Conservation (phyloP, 805 yeast species). For the Wickerhamiella spandovensis region DNA sequence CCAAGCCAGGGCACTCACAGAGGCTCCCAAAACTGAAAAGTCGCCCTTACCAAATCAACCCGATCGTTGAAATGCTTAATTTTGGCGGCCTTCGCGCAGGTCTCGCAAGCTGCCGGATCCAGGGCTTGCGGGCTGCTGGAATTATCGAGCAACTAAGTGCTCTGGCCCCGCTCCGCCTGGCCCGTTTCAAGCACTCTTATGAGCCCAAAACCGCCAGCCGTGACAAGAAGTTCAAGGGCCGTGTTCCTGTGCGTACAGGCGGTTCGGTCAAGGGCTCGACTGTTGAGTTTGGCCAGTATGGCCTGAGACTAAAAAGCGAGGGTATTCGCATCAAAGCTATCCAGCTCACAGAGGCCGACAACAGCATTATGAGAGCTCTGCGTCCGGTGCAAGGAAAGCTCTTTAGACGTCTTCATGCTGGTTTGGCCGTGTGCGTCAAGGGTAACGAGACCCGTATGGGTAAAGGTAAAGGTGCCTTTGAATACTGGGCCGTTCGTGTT, state of each 20-base stretch:
- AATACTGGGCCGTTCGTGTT: constrained; percentile 92
- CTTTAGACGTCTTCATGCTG: constrained; percentile 70
- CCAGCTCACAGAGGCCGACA: constrained; percentile 84
- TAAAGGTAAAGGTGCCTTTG: constrained; percentile 96
- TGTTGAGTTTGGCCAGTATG: constrained; percentile 68
- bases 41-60: background rate
- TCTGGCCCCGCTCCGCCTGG: background rate
- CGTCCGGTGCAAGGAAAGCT: constrained; percentile 60
- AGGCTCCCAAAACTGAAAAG: background rate
- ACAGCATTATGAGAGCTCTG: constrained; percentile 67
- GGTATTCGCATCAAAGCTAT: constrained; percentile 77
- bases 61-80: background rate
- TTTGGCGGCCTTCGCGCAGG: background rate
- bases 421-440: constrained; percentile 83
- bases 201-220: constrained; percentile 54
- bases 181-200: constrained; percentile 19
- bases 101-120: background rate
- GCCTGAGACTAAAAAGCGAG: constrained; percentile 75
- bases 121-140: background rate
- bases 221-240: constrained; percentile 79
- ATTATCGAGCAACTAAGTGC: background rate
- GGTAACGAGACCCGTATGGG: constrained; percentile 99
- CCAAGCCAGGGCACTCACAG: too few species aligned
- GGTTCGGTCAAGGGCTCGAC: constrained; percentile 85
- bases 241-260: constrained; percentile 89